Conservation (phyloP, 129 eudicot species). For the Helianthus tuberosus region DNA sequence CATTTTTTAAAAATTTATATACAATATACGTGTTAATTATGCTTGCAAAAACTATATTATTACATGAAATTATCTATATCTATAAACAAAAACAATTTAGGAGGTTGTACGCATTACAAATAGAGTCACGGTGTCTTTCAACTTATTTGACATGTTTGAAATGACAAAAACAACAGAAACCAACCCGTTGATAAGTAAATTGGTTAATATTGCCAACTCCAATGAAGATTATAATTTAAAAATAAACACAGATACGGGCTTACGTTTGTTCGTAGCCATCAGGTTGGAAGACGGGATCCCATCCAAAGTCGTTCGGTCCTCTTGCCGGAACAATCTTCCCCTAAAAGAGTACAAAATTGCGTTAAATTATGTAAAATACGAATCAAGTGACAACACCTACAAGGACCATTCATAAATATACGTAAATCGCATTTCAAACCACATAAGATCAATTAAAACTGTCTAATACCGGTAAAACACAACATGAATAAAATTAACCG, state of each 20-base stretch:
- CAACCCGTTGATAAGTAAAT: background rate
- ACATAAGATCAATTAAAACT: slow-evolving; percentile 13
- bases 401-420: background rate
- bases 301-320: slow-evolving; percentile 93
- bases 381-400: background rate
- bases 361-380: background rate
- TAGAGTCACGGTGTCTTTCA: background rate
- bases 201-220: slow-evolving; percentile 7
- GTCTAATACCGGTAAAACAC: background rate
- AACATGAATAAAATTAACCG: slow-evolving; percentile 16
- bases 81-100: background rate
- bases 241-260: slow-evolving; percentile 5
- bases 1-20: no score
- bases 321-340: slow-evolving; percentile 91
- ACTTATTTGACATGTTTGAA: background rate
- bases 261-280: slow-evolving; percentile 91
- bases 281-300: slow-evolving; percentile 95
- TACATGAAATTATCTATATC: background rate
- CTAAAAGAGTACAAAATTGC: slow-evolving; percentile 35
- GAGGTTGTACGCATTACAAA: background rate
- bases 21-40: no score
- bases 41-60: background rate
- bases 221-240: background rate
- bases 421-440: background rate
- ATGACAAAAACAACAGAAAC: background rate